Conservation (phyloP, 140 eudicot species). For the Ambrosia hybrid region DNA sequence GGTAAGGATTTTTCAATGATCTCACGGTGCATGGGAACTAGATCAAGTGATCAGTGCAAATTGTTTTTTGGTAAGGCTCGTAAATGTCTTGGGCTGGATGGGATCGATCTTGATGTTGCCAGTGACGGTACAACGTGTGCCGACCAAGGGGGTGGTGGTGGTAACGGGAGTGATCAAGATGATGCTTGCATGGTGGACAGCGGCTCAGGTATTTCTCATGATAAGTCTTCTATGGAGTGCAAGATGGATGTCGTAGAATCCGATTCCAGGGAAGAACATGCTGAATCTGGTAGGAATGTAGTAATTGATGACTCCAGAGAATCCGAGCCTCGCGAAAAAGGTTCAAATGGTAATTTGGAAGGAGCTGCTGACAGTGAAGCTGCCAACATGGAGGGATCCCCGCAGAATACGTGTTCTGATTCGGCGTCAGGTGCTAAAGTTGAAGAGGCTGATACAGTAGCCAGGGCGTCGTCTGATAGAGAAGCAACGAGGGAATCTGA, state of each 20-base stretch:
- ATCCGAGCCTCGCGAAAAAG: neutral
- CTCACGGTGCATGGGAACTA: conserved; percentile 57
- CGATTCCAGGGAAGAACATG: neutral
- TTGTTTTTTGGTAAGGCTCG: conserved; percentile 77
- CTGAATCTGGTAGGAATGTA: conserved; percentile 33
- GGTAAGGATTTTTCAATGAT: conserved; percentile 80
- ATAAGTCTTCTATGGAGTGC: neutral
- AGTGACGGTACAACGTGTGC: conserved; percentile 39
- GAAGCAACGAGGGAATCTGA: neutral
- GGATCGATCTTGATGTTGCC: conserved; percentile 26
- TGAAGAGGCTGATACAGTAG: conserved; percentile 17
- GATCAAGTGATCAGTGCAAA: conserved; percentile 65
- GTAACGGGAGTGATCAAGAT: conserved; percentile 52
- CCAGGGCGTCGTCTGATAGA: conserved; percentile 2
- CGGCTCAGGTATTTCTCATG: conserved; percentile 47
- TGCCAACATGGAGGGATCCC: conserved; percentile 21
- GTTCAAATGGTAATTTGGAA: conserved; percentile 21
- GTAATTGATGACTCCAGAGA: conserved; percentile 7
- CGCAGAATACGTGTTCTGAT: conserved; percentile 19
- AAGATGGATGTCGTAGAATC: too few species aligned
- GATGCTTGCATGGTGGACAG: conserved; percentile 66
- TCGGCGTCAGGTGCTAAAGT: conserved; percentile 31
- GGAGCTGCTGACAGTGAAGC: conserved; percentile 28
- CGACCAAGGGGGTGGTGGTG: conserved; percentile 39
- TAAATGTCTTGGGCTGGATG: conserved; percentile 76